These are phyloP conservation scores for Kalmanozyma brasiliensis DNA, from an alignment of 1,284 basidiomycete species.

Conservation along the genomic window DNA sequence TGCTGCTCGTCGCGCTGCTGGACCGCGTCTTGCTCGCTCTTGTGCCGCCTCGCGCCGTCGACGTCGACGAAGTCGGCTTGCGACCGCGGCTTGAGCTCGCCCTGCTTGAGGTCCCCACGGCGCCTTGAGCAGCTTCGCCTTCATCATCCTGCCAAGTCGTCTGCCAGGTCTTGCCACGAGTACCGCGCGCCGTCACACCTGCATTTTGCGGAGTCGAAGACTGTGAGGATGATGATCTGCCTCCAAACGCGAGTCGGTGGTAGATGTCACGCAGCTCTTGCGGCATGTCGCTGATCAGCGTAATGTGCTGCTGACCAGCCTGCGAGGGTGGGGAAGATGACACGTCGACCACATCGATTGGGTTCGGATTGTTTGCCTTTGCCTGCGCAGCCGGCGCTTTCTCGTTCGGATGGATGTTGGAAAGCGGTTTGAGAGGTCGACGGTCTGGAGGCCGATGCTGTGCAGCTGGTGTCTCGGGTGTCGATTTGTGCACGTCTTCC, in stretches of 20 bases:
- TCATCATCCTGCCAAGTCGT: slow-evolving; percentile 30
- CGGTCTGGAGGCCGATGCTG: too few relatives aligned
- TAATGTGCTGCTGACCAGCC: slow-evolving; percentile 15
- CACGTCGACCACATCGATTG: slow-evolving; percentile 18
- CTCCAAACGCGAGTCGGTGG: slow-evolving; percentile 31
- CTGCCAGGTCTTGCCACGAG: slow-evolving; percentile 41
- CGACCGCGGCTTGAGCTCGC: slow-evolving; percentile 11
- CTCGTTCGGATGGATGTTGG: slow-evolving; percentile 3
- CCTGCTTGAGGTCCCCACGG: slow-evolving; percentile 2
- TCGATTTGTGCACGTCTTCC: background rate
- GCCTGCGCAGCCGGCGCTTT: background rate
- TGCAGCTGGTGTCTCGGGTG: background rate
- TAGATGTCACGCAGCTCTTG: slow-evolving; percentile 30
- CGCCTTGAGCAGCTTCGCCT: background rate
- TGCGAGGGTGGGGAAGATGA: slow-evolving; percentile 30
- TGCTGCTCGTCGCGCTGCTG: slow-evolving; percentile 1
- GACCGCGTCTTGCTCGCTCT: slow-evolving; percentile 9
- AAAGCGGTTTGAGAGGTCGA: slow-evolving; percentile 6
- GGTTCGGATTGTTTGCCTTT: background rate
- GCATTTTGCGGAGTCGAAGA: slow-evolving; percentile 2
- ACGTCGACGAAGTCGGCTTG: background rate
- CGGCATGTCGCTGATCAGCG: slow-evolving; percentile 37
- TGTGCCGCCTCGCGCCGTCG: slow-evolving; percentile 4
- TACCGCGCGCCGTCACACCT: slow-evolving; percentile 21
- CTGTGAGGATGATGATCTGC: background rate